Percentiles rank a stretch among this genome's conserved stretches.
Conservation (phyloP, 2,329 filamentous ascomycete genomes). For the Pseudogymnoascus sp. region DNA sequence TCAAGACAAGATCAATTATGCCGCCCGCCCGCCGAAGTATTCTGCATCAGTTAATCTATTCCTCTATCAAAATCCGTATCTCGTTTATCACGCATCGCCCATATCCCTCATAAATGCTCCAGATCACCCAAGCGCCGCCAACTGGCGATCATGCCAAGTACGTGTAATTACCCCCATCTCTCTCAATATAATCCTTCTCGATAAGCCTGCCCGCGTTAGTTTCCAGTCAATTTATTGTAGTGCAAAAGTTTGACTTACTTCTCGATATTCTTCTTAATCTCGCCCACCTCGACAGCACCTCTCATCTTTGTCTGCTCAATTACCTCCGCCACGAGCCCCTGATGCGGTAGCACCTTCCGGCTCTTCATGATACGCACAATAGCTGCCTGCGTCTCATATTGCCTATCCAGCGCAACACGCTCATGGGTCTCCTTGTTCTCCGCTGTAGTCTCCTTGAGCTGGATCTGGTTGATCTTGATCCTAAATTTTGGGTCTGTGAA, state of each 20-base stretch:
- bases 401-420: slow-evolving; percentile 76
- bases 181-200: slow-evolving; percentile 88
- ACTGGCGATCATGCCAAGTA: slow-evolving; percentile 53
- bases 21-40: neutral
- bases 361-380: slow-evolving; percentile 98
- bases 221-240: slow-evolving; percentile 23
- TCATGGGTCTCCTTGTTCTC: slow-evolving; percentile 94
- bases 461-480: slow-evolving; percentile 98
- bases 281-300: slow-evolving; percentile 73
- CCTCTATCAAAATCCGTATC: neutral
- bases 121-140: neutral
- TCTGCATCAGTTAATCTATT: neutral
- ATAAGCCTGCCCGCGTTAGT: slow-evolving; percentile 53
- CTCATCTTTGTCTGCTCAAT: slow-evolving; percentile 83
- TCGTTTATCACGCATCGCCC: neutral
- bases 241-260: slow-evolving; percentile 49
- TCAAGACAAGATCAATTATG: neutral
- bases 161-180: slow-evolving; percentile 60
- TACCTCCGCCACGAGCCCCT: slow-evolving; percentile 83
- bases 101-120: neutral
- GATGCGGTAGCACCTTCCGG: slow-evolving; percentile 76
- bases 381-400: slow-evolving; percentile 94
- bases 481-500: slow-evolving; percentile 79
- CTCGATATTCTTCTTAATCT: slow-evolving; percentile 97
- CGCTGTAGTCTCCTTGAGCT: slow-evolving; percentile 89